Conservation (phyloP, 73 alveolate genomes). For the Durusdinium trenchii region DNA sequence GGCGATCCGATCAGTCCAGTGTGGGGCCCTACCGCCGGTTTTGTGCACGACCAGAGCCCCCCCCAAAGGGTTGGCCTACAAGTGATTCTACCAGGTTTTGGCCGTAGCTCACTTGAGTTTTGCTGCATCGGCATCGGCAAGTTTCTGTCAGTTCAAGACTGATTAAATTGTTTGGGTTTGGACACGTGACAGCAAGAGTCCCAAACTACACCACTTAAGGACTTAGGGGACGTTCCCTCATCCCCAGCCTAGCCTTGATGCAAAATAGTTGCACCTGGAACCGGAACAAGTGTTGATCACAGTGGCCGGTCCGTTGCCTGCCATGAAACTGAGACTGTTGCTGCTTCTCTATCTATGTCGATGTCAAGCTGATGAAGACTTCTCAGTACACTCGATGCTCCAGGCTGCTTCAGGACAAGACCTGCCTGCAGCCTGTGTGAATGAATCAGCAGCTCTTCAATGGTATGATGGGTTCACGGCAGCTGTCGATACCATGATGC, state of each 20-base stretch:
- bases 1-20: conserved; percentile 38
- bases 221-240: too few relatives aligned
- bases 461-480: conserved; percentile 73
- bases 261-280: background rate
- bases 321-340: background rate
- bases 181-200: too few relatives aligned
- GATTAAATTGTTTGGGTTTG: too few relatives aligned
- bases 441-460: background rate
- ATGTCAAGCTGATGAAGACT: background rate
- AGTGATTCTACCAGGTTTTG: too few relatives aligned
- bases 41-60: too few relatives aligned
- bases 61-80: too few relatives aligned
- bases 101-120: too few relatives aligned
- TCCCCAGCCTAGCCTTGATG: too few relatives aligned
- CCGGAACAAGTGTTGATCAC: background rate
- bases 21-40: too few relatives aligned
- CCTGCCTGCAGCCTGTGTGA: conserved; percentile 1
- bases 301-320: background rate
- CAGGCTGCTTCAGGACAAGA: conserved; percentile 47
- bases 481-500: conserved; percentile 92
- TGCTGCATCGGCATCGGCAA: too few relatives aligned
- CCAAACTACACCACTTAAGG: too few relatives aligned
- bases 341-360: background rate
- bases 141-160: too few relatives aligned
- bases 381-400: conserved; percentile 43